A percentile compares a stretch with the other conserved stretches of the same genome.
phyloP scores from a whole-genome alignment of 441 rosid species.

The Raphanus hybrid region DNA sequence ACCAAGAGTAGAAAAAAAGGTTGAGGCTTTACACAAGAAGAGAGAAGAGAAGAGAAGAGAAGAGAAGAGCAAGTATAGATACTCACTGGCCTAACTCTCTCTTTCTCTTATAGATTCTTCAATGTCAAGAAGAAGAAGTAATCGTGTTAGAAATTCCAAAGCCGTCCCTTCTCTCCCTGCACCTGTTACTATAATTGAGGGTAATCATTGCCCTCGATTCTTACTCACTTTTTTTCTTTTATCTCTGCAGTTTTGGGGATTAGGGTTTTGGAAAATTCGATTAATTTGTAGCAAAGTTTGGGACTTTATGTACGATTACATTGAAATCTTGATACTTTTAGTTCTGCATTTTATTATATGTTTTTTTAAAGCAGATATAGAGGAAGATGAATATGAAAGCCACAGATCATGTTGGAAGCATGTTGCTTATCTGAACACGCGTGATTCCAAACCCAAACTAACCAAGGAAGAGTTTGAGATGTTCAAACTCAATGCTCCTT shows the following conservation, averaged over 20 bases:
- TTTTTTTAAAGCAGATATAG: background rate
- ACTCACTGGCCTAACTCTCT: background rate
- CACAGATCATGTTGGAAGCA: conserved; percentile 80
- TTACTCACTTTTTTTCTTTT: background rate
- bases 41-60: background rate
- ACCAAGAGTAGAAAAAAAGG: background rate
- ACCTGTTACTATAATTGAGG: conserved; percentile 4
- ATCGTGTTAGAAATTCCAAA: background rate
- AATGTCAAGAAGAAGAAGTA: conserved; percentile 1
- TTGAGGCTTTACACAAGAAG: background rate
- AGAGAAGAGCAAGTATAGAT: background rate
- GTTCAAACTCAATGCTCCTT: conserved; percentile 43
- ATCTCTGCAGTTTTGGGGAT: conserved; percentile 2
- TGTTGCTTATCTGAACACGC: conserved; percentile 34
- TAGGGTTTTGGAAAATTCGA: conserved; percentile 3
- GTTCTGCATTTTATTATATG: background rate
- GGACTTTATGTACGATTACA: background rate
- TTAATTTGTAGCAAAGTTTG: background rate
- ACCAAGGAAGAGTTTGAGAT: conserved; percentile 30
- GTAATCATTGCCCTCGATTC: background rate
- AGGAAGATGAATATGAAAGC: conserved; percentile 40
- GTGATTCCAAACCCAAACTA: conserved; percentile 37
- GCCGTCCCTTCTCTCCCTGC: background rate
- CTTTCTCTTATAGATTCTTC: background rate
- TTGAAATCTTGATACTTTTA: background rate